These are phyloP conservation scores for Stenogyne calaminthoides DNA, from an alignment of 305 asterid genomes.

Conservation along the genomic window DNA sequence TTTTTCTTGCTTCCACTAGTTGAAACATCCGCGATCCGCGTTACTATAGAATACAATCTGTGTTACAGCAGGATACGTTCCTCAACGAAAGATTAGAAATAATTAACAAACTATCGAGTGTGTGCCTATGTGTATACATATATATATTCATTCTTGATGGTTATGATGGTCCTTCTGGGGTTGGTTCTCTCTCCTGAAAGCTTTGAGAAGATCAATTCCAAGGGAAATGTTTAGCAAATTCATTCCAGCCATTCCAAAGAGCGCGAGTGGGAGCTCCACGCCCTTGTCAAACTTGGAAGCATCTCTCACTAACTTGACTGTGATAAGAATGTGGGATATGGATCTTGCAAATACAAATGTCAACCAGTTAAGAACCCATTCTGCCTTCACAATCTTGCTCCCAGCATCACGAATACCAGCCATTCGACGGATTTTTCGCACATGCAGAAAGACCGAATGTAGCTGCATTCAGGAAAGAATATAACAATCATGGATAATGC, in stretches of 20 bases:
- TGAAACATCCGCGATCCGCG: not conserved
- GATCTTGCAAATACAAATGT: constrained; percentile 63
- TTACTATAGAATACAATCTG: constrained; percentile 13
- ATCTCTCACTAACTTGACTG: constrained; percentile 68
- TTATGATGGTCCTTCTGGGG: constrained; percentile 28
- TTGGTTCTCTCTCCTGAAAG: constrained; percentile 57
- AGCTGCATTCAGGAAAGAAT: constrained; percentile 47
- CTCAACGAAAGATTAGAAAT: constrained; percentile 17
- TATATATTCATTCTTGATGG: constrained; percentile 45
- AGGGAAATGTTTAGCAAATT: constrained; percentile 67
- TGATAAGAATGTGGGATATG: constrained; percentile 69
- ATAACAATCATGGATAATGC: constrained; percentile 12
- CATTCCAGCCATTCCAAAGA: constrained; percentile 91
- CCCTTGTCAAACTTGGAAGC: constrained; percentile 77
- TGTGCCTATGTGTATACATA: not conserved
- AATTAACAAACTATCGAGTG: constrained; percentile 3
- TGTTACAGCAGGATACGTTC: constrained; percentile 18
- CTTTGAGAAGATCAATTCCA: constrained; percentile 73
- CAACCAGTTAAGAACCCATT: constrained; percentile 76
- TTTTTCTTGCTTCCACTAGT: constrained; percentile 12
- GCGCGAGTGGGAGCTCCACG: constrained; percentile 85
- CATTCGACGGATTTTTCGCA: constrained; percentile 76
- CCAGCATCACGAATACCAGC: constrained; percentile 67
- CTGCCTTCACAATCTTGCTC: constrained; percentile 62
- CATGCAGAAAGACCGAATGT: constrained; percentile 75